phyloP scores from a whole-genome alignment of 352 stramenopile species.

The Pythium monospermum region DNA sequence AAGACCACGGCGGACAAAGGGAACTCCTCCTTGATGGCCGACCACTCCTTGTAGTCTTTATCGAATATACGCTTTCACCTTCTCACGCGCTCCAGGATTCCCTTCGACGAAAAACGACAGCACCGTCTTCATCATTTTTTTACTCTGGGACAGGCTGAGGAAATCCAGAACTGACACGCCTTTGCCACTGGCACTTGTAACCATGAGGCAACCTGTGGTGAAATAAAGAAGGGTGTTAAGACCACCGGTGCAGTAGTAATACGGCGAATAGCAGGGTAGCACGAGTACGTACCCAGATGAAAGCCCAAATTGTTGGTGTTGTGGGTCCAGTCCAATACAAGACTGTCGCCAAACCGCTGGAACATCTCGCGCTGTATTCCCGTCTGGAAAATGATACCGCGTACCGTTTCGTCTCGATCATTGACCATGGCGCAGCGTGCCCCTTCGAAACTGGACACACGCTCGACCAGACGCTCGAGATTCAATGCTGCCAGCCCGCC shows the following conservation, averaged over 20 bases:
- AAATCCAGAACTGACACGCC: conserved; percentile 20
- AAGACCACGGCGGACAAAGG: conserved; percentile 1
- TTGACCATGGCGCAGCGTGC: not conserved
- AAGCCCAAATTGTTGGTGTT: conserved; percentile 20
- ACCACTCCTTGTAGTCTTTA: conserved; percentile 21
- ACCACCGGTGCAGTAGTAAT: not conserved
- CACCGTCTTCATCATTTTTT: conserved; percentile 11
- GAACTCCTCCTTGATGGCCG: conserved; percentile 2
- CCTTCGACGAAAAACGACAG: conserved; percentile 5
- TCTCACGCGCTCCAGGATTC: not conserved
- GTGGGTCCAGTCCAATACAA: conserved; percentile 20
- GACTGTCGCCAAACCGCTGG: conserved; percentile 11
- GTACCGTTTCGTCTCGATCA: not conserved
- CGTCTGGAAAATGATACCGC: conserved; percentile 5
- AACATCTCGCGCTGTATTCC: conserved; percentile 8
- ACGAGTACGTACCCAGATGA: conserved; percentile 8
- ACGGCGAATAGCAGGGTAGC: not conserved
- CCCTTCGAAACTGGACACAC: not conserved
- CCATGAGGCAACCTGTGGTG: conserved; percentile 10
- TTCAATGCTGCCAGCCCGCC: not conserved
- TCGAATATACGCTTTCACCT: conserved; percentile 13
- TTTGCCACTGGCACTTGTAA: conserved; percentile 3
- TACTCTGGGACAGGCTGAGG: conserved; percentile 9
- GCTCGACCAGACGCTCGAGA: not conserved
- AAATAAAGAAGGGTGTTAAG: not conserved